Conservation (phyloP, 2,329 filamentous ascomycete genomes). For the Penicillium sp. region DNA sequence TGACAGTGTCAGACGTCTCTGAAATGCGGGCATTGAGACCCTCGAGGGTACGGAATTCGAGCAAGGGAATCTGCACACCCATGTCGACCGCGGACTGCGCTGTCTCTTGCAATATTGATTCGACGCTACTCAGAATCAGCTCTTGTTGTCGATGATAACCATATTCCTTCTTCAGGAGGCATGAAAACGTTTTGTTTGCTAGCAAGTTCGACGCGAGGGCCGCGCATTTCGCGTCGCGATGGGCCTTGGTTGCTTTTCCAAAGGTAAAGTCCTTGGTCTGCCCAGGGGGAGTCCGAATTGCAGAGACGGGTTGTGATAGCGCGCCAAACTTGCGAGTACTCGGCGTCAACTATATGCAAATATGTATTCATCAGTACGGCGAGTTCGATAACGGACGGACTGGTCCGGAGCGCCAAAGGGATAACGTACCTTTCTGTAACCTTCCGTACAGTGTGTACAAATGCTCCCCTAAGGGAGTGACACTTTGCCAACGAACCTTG, state of each 20-base stretch:
- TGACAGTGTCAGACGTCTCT: background rate
- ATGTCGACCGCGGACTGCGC: background rate
- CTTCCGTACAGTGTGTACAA: background rate
- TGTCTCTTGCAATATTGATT: background rate
- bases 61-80: background rate
- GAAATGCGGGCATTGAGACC: background rate
- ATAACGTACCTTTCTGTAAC: background rate
- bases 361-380: background rate
- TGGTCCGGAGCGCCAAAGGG: background rate
- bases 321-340: slow-evolving; percentile 3
- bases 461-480: background rate
- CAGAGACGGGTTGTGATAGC: background rate
- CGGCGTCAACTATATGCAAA: background rate
- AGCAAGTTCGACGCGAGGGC: background rate
- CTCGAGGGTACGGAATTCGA: background rate
- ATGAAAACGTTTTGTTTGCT: background rate
- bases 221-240: background rate
- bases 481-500: background rate
- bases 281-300: background rate
- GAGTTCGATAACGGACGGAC: background rate
- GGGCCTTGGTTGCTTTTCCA: background rate
- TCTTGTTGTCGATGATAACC: background rate
- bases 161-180: background rate
- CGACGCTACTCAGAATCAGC: background rate
- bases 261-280: background rate